phyloP scores from a whole-genome alignment of 2,329 filamentous ascomycete species.

The Calonectria pseudoturangicola region DNA sequence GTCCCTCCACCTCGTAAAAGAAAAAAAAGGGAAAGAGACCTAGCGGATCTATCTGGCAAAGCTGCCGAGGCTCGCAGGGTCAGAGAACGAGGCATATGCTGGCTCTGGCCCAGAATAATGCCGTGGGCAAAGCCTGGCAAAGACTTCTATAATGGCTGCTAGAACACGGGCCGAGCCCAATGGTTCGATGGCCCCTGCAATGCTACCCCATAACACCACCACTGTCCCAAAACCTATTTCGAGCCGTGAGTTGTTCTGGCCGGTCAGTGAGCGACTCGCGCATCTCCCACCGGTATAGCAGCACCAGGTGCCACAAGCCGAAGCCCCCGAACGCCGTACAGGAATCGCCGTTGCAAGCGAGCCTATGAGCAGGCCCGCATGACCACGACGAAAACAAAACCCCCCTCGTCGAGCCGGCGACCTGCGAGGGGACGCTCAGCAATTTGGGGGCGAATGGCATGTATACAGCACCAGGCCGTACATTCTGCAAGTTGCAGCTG shows the following conservation, averaged over 20 bases:
- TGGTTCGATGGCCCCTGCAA: constrained; percentile 39
- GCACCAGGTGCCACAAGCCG: constrained; percentile 17
- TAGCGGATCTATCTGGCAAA: background rate
- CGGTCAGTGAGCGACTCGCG: constrained; percentile 16
- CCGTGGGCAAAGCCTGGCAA: constrained; percentile 11
- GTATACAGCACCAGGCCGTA: constrained; percentile 1
- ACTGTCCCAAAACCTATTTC: constrained; percentile 48
- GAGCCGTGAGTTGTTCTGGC: constrained; percentile 44
- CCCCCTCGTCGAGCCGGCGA: background rate
- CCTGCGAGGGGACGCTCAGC: background rate
- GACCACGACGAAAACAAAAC: background rate
- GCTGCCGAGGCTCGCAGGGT: constrained; percentile 3
- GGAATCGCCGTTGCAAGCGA: constrained; percentile 44
- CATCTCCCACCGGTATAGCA: constrained; percentile 32
- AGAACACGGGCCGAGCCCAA: constrained; percentile 43
- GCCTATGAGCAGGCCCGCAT: constrained; percentile 46
- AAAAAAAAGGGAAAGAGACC: background rate
- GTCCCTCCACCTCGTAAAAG: background rate
- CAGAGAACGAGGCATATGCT: constrained; percentile 30
- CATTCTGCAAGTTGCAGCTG: background rate
- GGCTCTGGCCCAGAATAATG: constrained; percentile 2
- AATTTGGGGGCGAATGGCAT: background rate
- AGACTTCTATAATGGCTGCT: constrained; percentile 37
- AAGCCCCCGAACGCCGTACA: constrained; percentile 37
- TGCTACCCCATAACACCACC: constrained; percentile 55